A percentile compares a stretch with the other conserved stretches of the same genome.
phyloP scores from a whole-genome alignment of 1,139 yeast species.

The Sugiyamaella castrensis region DNA sequence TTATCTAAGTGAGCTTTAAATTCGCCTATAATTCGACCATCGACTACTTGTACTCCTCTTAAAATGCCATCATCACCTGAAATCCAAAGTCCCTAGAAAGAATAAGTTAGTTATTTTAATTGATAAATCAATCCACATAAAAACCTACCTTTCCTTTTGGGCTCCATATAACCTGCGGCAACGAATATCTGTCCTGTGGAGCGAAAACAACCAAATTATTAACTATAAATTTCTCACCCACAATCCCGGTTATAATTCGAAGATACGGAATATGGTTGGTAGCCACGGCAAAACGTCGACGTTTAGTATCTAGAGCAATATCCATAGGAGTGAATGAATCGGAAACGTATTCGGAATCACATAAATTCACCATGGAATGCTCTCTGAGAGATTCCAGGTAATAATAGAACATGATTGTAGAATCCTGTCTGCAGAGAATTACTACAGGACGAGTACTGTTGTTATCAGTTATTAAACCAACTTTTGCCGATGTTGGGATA shows the following conservation, averaged over 20 bases:
- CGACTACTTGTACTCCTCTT: conserved; percentile 39
- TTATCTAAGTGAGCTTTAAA: conserved; percentile 12
- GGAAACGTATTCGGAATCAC: conserved; percentile 72
- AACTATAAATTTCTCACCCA: conserved; percentile 44
- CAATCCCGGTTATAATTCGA: conserved; percentile 48
- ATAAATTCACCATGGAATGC: conserved; percentile 47
- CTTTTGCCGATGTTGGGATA: conserved; percentile 17
- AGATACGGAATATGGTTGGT: conserved; percentile 77
- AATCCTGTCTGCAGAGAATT: conserved; percentile 58
- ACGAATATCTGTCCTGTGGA: conserved; percentile 71
- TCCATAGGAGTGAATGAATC: conserved; percentile 62
- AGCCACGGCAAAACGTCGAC: conserved; percentile 48
- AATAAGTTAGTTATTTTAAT: conserved; percentile 12
- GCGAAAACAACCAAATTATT: conserved; percentile 58
- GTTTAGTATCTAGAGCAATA: conserved; percentile 37
- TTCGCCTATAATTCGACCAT: conserved; percentile 17
- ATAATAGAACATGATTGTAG: conserved; percentile 54
- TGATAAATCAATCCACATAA: background rate
- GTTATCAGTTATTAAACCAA: conserved; percentile 21
- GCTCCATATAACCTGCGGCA: conserved; percentile 38
- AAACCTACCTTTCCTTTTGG: conserved; percentile 14
- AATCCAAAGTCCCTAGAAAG: conserved; percentile 60
- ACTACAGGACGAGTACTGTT: conserved; percentile 38
- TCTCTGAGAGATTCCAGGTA: conserved; percentile 32
- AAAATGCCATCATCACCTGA: conserved; percentile 68